Conservation (phyloP, 2,329 filamentous ascomycete species). For the Sporothrix pallida region DNA sequence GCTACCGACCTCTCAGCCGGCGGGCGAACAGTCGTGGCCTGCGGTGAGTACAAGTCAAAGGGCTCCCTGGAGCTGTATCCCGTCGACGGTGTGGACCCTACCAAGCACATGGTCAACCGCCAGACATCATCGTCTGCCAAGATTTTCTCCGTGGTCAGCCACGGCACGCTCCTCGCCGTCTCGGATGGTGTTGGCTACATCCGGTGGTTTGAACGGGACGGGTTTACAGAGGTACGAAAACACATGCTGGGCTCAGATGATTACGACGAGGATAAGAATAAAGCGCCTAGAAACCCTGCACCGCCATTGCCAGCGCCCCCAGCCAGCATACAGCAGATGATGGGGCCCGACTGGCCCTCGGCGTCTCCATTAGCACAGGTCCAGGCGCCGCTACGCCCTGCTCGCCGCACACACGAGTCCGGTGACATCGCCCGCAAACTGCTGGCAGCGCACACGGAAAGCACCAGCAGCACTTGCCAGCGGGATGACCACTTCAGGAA, state of each 20-base stretch:
- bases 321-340: no score
- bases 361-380: no score
- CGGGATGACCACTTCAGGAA: slow-evolving; percentile 49
- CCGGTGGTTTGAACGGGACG: slow-evolving; percentile 91
- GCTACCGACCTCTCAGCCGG: neutral
- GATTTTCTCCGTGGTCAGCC: slow-evolving; percentile 78
- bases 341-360: no score
- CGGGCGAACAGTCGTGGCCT: slow-evolving; percentile 75
- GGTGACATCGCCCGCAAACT: slow-evolving; percentile 84
- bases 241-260: slow-evolving; percentile 55
- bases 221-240: slow-evolving; percentile 63
- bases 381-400: slow-evolving; percentile 33
- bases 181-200: slow-evolving; percentile 83
- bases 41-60: slow-evolving; percentile 89
- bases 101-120: slow-evolving; percentile 71
- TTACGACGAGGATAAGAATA: slow-evolving; percentile 45
- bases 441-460: slow-evolving; percentile 60
- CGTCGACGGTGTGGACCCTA: slow-evolving; percentile 45
- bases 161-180: slow-evolving; percentile 81
- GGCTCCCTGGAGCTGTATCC: slow-evolving; percentile 89
- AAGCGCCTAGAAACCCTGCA: neutral
- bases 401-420: slow-evolving; percentile 47
- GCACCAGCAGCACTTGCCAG: slow-evolving; percentile 34
- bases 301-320: no score
- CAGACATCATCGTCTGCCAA: slow-evolving; percentile 83